Conservation (phyloP, 805 yeast genomes). For the Metschnikowia noctiluminum region DNA sequence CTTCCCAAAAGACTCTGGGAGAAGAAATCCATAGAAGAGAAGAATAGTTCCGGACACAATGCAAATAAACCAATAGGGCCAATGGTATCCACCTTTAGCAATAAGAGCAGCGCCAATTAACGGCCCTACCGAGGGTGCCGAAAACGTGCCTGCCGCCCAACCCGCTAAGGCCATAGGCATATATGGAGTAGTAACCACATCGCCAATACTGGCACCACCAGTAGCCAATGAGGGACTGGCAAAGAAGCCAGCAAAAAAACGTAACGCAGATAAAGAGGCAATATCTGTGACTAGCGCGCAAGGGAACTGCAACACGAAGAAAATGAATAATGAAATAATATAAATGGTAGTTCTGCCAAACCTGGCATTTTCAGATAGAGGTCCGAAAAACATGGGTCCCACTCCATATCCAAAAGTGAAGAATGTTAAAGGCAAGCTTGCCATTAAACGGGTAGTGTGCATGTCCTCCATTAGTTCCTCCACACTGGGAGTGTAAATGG, state of each 20-base stretch:
- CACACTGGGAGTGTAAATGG: constrained; percentile 53
- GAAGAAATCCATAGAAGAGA: constrained; percentile 7
- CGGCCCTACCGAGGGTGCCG: constrained; percentile 59
- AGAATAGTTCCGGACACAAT: constrained; percentile 10
- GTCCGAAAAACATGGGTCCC: constrained; percentile 58
- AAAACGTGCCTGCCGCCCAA: constrained; percentile 53
- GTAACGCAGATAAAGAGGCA: constrained; percentile 46
- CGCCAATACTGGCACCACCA: constrained; percentile 57
- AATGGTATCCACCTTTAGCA: constrained; percentile 7
- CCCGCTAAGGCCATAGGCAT: constrained; percentile 45
- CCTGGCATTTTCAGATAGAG: constrained; percentile 52
- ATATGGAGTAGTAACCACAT: constrained; percentile 41
- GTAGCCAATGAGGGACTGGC: constrained; percentile 56
- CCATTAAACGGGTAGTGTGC: constrained; percentile 39
- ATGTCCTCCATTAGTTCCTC: constrained; percentile 44
- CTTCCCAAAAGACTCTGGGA: constrained; percentile 15
- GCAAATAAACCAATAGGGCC: constrained; percentile 14
- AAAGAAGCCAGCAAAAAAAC: constrained; percentile 53
- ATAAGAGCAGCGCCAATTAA: constrained; percentile 51
- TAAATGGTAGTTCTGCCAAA: constrained; percentile 54
- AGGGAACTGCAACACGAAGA: constrained; percentile 52
- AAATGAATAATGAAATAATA: constrained; percentile 43
- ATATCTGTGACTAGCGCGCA: constrained; percentile 49
- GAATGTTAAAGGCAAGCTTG: constrained; percentile 49
- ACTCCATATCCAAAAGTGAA: constrained; percentile 60